Percentiles rank a stretch among this genome's conserved stretches.
These are phyloP conservation scores for Puya raimondii DNA, from an alignment of 176 grass and related monocot species.

Conservation along the genomic window DNA sequence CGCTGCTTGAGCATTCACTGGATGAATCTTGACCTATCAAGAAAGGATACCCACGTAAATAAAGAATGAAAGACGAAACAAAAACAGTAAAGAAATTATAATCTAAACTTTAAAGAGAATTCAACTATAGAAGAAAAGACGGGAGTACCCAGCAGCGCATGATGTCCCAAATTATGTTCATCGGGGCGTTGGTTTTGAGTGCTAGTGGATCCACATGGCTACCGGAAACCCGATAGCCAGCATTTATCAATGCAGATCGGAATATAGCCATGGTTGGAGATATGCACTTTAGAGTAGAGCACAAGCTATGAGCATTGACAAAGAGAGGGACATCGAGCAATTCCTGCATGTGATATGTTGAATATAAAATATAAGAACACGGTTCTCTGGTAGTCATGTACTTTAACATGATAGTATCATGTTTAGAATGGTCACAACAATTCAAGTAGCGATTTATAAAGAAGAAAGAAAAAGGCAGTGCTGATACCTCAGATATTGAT, in stretches of 20 bases:
- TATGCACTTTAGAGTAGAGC: slow-evolving; percentile 76
- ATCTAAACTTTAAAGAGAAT: background rate
- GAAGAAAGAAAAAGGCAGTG: background rate
- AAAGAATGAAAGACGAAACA: background rate
- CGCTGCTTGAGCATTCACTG: slow-evolving; percentile 26
- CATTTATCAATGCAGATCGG: slow-evolving; percentile 85
- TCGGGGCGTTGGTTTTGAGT: slow-evolving; percentile 83
- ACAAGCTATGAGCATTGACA: slow-evolving; percentile 90
- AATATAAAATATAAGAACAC: background rate
- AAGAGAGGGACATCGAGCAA: slow-evolving; percentile 72
- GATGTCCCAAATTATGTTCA: slow-evolving; percentile 96
- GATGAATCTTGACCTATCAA: slow-evolving; percentile 40
- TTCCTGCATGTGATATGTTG: slow-evolving; percentile 43
- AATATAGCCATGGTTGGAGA: slow-evolving; percentile 76
- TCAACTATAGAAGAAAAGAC: slow-evolving; percentile 12
- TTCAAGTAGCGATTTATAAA: background rate
- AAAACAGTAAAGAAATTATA: background rate
- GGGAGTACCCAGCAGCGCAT: slow-evolving; percentile 88
- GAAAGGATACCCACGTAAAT: background rate
- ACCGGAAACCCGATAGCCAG: slow-evolving; percentile 84
- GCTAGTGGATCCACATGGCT: slow-evolving; percentile 69
- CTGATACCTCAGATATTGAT: slow-evolving; percentile 65
- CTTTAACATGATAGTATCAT: too few relatives aligned
- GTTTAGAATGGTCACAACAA: background rate
- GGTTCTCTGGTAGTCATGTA: background rate